Evolutionary conservation across 2,329 filamentous ascomycete species (phyloP).

Genomic region (Aspergillus quadricinctus): DNA sequence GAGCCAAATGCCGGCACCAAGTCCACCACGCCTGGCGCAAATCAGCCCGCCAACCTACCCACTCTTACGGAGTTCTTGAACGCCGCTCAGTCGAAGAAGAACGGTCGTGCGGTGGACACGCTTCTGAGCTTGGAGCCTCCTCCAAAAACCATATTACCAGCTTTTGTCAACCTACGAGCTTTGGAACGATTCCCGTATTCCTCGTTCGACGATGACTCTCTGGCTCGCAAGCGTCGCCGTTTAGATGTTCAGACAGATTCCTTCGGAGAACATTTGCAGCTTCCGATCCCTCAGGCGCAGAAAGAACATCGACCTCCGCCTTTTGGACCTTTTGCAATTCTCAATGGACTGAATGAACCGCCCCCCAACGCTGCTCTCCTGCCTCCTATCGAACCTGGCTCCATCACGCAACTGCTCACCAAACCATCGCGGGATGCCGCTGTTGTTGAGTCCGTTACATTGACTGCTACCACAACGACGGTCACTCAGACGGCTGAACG

Average conservation of each 20-base stretch:
- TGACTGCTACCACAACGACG: slow-evolving; percentile 12
- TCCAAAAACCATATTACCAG: slow-evolving; percentile 40
- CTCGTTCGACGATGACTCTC: slow-evolving; percentile 35
- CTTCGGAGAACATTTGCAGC: slow-evolving; percentile 43
- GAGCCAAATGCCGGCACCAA: slow-evolving; percentile 29
- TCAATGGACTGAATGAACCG: slow-evolving; percentile 61
- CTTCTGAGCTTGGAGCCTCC: slow-evolving; percentile 33
- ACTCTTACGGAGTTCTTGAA: slow-evolving; percentile 34
- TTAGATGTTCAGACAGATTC: slow-evolving; percentile 38
- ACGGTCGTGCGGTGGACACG: slow-evolving; percentile 27
- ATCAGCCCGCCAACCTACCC: slow-evolving; percentile 33
- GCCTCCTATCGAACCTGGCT: slow-evolving; percentile 55
- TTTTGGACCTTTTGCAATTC: slow-evolving; percentile 44
- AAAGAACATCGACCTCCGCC: slow-evolving; percentile 42
- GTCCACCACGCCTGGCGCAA: slow-evolving; percentile 20
- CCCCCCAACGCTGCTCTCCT: slow-evolving; percentile 59
- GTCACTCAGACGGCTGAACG: slow-evolving; percentile 26
- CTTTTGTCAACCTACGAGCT: slow-evolving; percentile 46
- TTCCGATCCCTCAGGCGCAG: slow-evolving; percentile 46
- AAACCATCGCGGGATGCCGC: slow-evolving; percentile 28
- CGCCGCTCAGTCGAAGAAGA: slow-evolving; percentile 33
- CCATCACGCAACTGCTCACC: slow-evolving; percentile 34
- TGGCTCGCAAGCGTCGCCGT: slow-evolving; percentile 41
- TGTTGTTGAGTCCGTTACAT: slow-evolving; percentile 18
- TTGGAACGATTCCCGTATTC: slow-evolving; percentile 42